Base-by-base conservation (phyloP, 2,329 filamentous ascomycete genomes). In the Colletotrichum aenigma region DNA sequence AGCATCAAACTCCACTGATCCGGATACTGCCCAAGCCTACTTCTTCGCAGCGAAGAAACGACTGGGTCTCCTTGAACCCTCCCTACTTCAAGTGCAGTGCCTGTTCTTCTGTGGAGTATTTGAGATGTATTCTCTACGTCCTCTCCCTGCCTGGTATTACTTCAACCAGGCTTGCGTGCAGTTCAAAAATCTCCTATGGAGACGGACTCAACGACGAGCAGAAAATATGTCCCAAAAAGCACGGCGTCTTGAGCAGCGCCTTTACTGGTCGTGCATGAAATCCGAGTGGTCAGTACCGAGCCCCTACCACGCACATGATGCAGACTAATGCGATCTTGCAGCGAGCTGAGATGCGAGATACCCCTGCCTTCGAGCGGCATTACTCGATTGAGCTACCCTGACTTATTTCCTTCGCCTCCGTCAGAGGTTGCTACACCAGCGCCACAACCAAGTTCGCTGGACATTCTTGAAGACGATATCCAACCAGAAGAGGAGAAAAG, bases 181-280 rank as follows among this genome's bases (percentile, higher is more conserved):
- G 18, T 77, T 81, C 68, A 77, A 79, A 48, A 79, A 76, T 30
- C 61, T 78, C 18, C 67, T 79, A 28, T 73, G 73, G 74, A 61
- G 62, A 4, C 62, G 74, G 15, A 62, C 55, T 7, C 74, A 66
- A 7, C 26, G 66, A 13, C 43, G 55, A 32, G 38, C 9, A 21
- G 52, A 28, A 10, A 48, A 34, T 13, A 68, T 66, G 10, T 69
- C 66, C 52, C 70, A 67, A 21, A 74, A 70, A 38, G 48, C 66
- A 21, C 55, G 66, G 58, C 74, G 78, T 24, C 78, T 81, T 18
- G 80, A 82, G 75, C 79, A 79, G 70, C 75, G 81, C 16, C 78
- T 84, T 16, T 83, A 83, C 64, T 84, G 82, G 82, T 83, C 81
- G 32, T 83, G 81, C 58, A 75, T 83, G 72, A 84, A 84, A 66